Evolutionary conservation across 2,329 filamentous ascomycete species (phyloP), one percentile per base, ranked within the genome.

Genomic region (Chaetomium globosum): DNA sequence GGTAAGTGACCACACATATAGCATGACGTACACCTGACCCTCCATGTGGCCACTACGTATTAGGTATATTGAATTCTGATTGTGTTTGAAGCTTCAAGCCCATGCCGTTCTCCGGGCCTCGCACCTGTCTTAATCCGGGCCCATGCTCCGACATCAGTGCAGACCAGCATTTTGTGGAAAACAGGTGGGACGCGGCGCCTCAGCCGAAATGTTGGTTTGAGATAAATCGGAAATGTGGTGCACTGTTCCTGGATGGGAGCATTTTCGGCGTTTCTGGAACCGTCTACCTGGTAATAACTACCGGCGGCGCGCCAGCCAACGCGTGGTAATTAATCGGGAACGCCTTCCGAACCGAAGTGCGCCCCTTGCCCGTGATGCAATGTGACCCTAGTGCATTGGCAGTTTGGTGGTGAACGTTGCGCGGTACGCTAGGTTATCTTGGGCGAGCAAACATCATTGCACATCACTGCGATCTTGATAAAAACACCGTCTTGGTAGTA

Each of bases 71-170:
- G 33, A 36, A 36, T 10, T 10, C 33, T 36, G 12, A 36, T 36
- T 12, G 12, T 36, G 12, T 10, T 12, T 12, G 9, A 36, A 36
- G 9, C 33, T 2, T 36, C 33, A 12, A 36, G 33, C 33, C 33
- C 3, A 36, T 10, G 33, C 33, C 33, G 33, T 9, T 2, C 33
- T 36, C 33, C 8, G 33, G 33, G 33, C 12, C 12, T 10, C 33
- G 9, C 33, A 3, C 33, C 33, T 9, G 9, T 36, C 33, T 36
- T 12, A 9, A 36, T 10, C 33, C 12, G 33, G 33, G 33, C 12
- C 33, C 33, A 26, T 36, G 33, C 9, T 64, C 36, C 75, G 12
- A 75, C 64, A 59, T 74, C 73, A 23, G 69, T 73, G 56, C 72
- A 74, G 2, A 48, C 68, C 36, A 75, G 55, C 23, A 75, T 64